Percentiles rank a stretch among this genome's conserved stretches.
Conservation (phyloP, 192 early-diverging fungal species). For the Glomus cerebriforme region DNA sequence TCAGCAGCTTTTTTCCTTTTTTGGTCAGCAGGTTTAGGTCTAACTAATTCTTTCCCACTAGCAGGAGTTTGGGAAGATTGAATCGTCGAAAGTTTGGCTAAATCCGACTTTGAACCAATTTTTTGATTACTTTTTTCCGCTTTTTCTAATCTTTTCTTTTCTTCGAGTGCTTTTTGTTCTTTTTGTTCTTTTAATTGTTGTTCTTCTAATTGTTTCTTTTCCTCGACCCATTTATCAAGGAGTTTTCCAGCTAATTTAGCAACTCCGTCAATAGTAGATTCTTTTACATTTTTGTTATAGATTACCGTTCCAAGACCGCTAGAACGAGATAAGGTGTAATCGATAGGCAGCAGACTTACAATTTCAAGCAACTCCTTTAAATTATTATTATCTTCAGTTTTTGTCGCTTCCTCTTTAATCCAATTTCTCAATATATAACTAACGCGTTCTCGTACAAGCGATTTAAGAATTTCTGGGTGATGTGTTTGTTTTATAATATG, state of each 20-base stretch:
- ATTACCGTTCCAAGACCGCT: constrained; percentile 10
- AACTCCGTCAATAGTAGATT: not conserved
- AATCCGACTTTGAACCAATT: not conserved
- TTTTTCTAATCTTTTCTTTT: not conserved
- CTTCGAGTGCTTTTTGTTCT: not conserved
- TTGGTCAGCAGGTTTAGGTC: not conserved
- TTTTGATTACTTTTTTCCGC: not conserved
- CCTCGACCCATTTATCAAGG: constrained; percentile 9
- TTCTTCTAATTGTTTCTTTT: not conserved
- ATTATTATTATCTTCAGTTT: not conserved
- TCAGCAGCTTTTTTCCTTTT: not conserved
- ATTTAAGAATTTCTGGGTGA: not conserved
- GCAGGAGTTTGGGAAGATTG: not conserved
- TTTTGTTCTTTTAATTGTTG: not conserved
- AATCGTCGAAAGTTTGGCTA: not conserved
- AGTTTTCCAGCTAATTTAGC: not conserved
- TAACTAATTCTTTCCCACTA: not conserved
- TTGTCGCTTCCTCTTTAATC: constrained; percentile 11
- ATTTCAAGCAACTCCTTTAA: not conserved
- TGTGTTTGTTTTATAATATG: constrained; percentile 11
- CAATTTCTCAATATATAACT: constrained; percentile 18
- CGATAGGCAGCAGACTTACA: constrained; percentile 4
- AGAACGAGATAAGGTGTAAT: not conserved
- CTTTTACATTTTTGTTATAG: constrained; percentile 6
- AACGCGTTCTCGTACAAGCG: constrained; percentile 3